These are phyloP conservation scores for Malus hybrid DNA, from an alignment of 331 rosid genomes.

Conservation along the genomic window DNA sequence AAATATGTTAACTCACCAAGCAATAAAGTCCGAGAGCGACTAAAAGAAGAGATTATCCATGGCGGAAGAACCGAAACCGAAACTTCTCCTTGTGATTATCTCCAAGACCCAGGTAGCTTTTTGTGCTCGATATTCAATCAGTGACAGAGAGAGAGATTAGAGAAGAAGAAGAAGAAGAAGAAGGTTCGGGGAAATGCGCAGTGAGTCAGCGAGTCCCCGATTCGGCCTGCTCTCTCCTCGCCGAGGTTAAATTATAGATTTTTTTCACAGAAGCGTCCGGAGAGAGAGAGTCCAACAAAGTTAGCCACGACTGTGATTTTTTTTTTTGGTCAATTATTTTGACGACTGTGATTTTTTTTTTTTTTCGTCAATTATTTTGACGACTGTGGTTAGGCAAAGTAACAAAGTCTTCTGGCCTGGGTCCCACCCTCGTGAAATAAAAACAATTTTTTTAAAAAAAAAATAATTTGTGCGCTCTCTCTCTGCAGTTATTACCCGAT, in stretches of 20 bases:
- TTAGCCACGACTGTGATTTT: neutral
- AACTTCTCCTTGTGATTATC: constrained; percentile 4
- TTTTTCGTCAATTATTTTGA: no score
- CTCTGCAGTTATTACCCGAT: neutral
- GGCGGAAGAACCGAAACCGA: neutral
- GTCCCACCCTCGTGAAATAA: constrained; percentile 19
- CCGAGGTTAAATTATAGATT: neutral
- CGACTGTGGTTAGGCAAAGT: neutral
- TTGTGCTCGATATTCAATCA: neutral
- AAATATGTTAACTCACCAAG: constrained; percentile 1
- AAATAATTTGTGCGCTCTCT: neutral
- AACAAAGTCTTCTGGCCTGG: constrained; percentile 27
- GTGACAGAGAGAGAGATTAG: neutral
- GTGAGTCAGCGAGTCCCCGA: neutral
- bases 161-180: neutral
- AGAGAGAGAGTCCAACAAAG: neutral
- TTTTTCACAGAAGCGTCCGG: neutral
- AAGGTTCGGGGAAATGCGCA: constrained; percentile 12
- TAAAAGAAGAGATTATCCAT: neutral
- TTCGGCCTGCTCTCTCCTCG: neutral
- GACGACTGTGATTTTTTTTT: no score
- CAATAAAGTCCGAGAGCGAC: neutral
- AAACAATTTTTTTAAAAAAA: no score
- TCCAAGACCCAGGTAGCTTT: neutral
- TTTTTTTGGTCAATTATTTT: no score